phyloP scores from a whole-genome alignment of 257 asterid genomes.

The Solanum peruvianum region DNA sequence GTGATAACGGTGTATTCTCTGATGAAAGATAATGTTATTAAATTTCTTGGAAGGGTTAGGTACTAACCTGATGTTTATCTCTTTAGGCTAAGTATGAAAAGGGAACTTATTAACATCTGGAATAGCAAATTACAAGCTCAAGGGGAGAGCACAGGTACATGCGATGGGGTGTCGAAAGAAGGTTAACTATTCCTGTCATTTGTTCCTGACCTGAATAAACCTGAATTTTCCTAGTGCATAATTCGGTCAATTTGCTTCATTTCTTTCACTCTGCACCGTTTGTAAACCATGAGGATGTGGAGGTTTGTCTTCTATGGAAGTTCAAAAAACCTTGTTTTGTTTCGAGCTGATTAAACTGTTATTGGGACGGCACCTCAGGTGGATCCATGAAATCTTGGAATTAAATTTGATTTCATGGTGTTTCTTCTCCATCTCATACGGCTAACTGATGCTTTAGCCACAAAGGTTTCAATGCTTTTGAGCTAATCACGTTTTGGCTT shows the following conservation, averaged over 20 bases:
- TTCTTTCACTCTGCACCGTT: too few relatives aligned
- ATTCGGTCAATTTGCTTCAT: too few relatives aligned
- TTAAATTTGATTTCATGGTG: background rate
- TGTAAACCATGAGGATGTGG: background rate
- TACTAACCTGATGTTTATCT: background rate
- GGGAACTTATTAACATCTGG: too few relatives aligned
- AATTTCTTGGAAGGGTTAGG: too few relatives aligned
- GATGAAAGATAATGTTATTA: too few relatives aligned
- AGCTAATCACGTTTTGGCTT: too few relatives aligned
- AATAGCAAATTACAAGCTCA: too few relatives aligned
- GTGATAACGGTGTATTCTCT: too few relatives aligned
- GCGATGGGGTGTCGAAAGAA: background rate
- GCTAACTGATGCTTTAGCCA: background rate
- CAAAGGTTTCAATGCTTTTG: background rate
- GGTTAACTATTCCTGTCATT: too few relatives aligned
- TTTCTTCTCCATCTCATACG: background rate
- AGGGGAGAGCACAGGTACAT: slow-evolving; percentile 1
- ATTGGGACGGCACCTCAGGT: background rate
- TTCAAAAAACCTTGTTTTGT: background rate
- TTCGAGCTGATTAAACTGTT: background rate
- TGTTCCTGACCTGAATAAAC: too few relatives aligned
- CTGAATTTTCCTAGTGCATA: too few relatives aligned
- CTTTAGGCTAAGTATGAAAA: too few relatives aligned
- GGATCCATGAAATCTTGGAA: background rate
- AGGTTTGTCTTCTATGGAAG: background rate